Conservation (phyloP, 495 filamentous ascomycete species). For the Hypoxylon lenormandii region DNA sequence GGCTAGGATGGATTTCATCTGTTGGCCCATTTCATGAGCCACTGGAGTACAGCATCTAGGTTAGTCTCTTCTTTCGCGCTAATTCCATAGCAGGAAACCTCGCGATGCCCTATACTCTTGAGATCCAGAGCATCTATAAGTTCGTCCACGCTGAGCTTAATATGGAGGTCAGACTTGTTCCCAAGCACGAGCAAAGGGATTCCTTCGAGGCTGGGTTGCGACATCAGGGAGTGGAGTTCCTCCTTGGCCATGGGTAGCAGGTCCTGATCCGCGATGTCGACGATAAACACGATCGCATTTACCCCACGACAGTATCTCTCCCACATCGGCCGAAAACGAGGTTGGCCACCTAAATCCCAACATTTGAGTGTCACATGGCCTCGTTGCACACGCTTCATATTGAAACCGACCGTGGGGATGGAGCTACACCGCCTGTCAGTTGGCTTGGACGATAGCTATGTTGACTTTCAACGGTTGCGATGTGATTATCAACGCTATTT, state of each 20-base stretch:
- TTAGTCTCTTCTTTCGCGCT: slow-evolving; percentile 99
- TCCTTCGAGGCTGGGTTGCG: slow-evolving; percentile 83
- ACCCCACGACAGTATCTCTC: slow-evolving; percentile 97
- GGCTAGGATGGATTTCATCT: slow-evolving; percentile 53
- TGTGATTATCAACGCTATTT: slow-evolving; percentile 17
- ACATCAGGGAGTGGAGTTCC: slow-evolving; percentile 88
- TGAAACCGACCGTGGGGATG: slow-evolving; percentile 98
- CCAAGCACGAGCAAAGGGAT: slow-evolving; percentile 96
- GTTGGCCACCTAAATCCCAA: slow-evolving; percentile 98
- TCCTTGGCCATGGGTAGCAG: slow-evolving; percentile 89
- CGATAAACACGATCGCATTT: slow-evolving; percentile 98
- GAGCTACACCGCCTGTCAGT: slow-evolving; percentile 73
- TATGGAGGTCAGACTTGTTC: slow-evolving; percentile 93
- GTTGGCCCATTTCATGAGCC: slow-evolving; percentile 90
- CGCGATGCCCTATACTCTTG: slow-evolving; percentile 86
- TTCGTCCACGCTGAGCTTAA: slow-evolving; percentile 91
- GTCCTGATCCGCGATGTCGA: slow-evolving; percentile 84
- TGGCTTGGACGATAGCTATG: slow-evolving; percentile 52
- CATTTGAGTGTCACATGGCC: slow-evolving; percentile 99
- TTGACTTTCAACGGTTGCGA: slow-evolving; percentile 28
- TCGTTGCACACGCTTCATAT: slow-evolving; percentile 97
- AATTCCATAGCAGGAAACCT: slow-evolving; percentile 99
- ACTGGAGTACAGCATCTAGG: slow-evolving; percentile 94
- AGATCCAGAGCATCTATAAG: slow-evolving; percentile 93
- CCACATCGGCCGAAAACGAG: slow-evolving; percentile 98